phyloP scores from a whole-genome alignment of 1,284 basidiomycete species.

The Cronartium quercuum region DNA sequence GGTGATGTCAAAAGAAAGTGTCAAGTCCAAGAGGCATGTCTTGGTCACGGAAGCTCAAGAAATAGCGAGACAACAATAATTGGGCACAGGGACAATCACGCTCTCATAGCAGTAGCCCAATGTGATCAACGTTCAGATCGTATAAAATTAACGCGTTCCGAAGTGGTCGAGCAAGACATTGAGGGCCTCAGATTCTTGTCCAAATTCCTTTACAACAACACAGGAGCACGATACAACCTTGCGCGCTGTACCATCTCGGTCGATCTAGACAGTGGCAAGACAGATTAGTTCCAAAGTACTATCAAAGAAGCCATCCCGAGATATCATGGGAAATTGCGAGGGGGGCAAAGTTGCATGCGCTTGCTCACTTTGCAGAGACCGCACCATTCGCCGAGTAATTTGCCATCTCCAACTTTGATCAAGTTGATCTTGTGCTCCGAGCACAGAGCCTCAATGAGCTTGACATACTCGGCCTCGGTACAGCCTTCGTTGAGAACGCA shows the following conservation, averaged over 20 bases:
- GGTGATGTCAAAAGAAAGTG: too few species aligned
- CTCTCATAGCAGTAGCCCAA: too few species aligned
- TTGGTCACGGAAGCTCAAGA: too few species aligned
- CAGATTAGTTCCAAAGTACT: neutral
- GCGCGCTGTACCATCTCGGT: conserved; percentile 34
- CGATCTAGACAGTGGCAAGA: conserved; percentile 3
- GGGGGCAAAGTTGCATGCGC: neutral
- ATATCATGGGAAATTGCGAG: too few species aligned
- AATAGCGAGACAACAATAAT: too few species aligned
- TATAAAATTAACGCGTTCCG: conserved; percentile 23
- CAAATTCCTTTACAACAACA: conserved; percentile 37
- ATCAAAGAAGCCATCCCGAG: neutral
- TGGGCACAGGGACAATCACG: too few species aligned
- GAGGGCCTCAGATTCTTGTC: conserved; percentile 36
- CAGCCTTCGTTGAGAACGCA: conserved; percentile 38
- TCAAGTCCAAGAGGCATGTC: too few species aligned
- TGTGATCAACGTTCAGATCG: neutral
- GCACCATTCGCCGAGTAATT: conserved; percentile 36
- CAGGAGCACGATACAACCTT: conserved; percentile 36
- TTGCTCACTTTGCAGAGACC: conserved; percentile 30
- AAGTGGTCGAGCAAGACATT: conserved; percentile 38
- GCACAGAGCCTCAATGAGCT: conserved; percentile 36
- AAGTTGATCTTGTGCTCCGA: conserved; percentile 38
- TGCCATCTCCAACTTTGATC: conserved; percentile 37
- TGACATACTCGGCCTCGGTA: conserved; percentile 28